phyloP scores from a whole-genome alignment of 2,329 filamentous ascomycete genomes.

The Setomelanomma holmii region DNA sequence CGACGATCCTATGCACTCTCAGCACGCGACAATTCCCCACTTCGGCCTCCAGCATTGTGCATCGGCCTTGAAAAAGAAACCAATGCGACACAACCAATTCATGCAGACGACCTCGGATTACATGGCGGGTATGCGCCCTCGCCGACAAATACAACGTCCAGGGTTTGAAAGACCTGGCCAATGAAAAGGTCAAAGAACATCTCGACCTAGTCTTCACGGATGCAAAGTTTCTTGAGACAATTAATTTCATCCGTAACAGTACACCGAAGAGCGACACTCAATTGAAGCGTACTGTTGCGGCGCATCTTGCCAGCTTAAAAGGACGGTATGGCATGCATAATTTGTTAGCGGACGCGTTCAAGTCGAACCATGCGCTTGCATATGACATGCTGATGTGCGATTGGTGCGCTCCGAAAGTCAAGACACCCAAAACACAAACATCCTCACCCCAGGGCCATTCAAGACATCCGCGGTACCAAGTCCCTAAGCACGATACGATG shows the following conservation, averaged over 20 bases:
- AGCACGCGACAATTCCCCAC: too few relatives aligned
- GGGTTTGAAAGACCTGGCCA: not conserved
- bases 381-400: not conserved
- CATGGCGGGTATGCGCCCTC: slow-evolving; percentile 4
- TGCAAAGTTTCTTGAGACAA: not conserved
- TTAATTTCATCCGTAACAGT: not conserved
- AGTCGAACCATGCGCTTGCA: not conserved
- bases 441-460: too few relatives aligned
- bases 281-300: not conserved
- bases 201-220: not conserved
- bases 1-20: too few relatives aligned
- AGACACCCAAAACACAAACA: too few relatives aligned
- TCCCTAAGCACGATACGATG: too few relatives aligned
- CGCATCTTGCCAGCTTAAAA: not conserved
- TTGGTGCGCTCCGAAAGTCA: not conserved
- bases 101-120: not conserved
- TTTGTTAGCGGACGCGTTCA: not conserved
- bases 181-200: not conserved
- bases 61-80: not conserved
- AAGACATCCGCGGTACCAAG: too few relatives aligned
- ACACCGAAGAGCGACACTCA: not conserved
- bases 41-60: not conserved
- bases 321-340: not conserved
- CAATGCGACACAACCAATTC: not conserved
- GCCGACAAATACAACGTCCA: slow-evolving; percentile 4